These are phyloP conservation scores for Trichoderma gamsii DNA, from an alignment of 495 filamentous ascomycete species.

Conservation along the genomic window DNA sequence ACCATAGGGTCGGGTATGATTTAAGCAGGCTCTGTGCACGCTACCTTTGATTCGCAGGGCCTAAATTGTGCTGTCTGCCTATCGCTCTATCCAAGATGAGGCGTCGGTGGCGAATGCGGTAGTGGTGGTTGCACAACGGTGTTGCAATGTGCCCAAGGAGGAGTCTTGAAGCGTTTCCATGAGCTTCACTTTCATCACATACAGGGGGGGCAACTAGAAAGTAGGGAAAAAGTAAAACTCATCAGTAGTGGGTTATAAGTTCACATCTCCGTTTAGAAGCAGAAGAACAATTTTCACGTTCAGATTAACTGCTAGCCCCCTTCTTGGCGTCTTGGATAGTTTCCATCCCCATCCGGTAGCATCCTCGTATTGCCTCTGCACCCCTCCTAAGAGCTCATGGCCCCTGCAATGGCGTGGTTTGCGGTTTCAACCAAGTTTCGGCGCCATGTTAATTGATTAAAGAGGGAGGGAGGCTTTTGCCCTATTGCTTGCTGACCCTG, in stretches of 20 bases:
- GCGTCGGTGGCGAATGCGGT: background rate
- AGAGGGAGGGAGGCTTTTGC: background rate
- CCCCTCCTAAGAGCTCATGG: background rate
- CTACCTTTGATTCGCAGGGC: background rate
- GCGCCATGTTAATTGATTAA: background rate
- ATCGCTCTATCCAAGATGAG: background rate
- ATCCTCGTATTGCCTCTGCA: background rate
- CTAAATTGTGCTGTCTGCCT: background rate
- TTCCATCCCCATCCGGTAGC: background rate
- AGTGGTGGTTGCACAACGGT: background rate
- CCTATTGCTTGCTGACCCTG: background rate
- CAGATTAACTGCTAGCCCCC: background rate
- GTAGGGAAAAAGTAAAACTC: too few species aligned
- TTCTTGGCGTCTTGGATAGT: background rate
- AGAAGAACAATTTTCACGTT: background rate
- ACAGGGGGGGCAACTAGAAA: background rate
- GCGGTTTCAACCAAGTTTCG: conserved; percentile 4
- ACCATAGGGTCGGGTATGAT: background rate
- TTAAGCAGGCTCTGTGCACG: background rate
- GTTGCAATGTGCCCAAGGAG: background rate
- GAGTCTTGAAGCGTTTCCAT: background rate
- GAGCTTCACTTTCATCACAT: background rate
- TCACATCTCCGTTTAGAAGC: background rate
- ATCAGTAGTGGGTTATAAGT: background rate
- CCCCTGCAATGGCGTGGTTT: conserved; percentile 1